Evolutionary conservation across 2,329 filamentous ascomycete genomes (phyloP), one percentile per base, ranked within the genome.

Genomic region (Didymella pomorum): DNA sequence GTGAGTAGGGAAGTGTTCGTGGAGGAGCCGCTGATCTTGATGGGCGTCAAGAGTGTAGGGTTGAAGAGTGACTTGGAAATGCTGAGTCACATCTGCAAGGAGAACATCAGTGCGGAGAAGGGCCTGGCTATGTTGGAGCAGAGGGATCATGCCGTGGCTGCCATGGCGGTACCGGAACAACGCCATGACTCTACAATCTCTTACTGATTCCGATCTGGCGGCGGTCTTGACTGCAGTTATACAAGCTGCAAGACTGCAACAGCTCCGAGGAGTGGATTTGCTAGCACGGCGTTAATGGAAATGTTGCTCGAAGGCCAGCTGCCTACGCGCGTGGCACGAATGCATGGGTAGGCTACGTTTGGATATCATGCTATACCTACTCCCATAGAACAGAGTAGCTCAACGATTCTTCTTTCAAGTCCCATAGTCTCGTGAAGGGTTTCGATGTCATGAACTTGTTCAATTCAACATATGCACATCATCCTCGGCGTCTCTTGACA

Each of bases 261-360:
- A 35, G 48, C n/a, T 21, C 12, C 12, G 23, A 4, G n/a, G 18
- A 14, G 23, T 10, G 49, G 25, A 26, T 9, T 31, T 53, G 44
- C 23, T 21, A 58, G 39, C 50, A 49, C 25, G 56, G 56, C 56
- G 49, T 58, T 58, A 5, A 58, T 21, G 56, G 49, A 37, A 26
- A 25, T 39, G 43, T 50, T 12, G 23, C 16, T 49, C 12, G 39
- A 47, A 37, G 12, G 39, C 6, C 23, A 23, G 10, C 26, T 7
- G 21, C 37, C 25, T 9, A 23, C 7, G 28, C 11, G 29, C 31
- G 55, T 12, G 39, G 35, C 11, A 41, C 35, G 11, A 26, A 28
- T 18, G 37, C 44, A 42, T 20, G 29, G 31, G 31, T 21, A 35
- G 29, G 4, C 20, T 41, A 20, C 9, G 55, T 23, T 25, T 58